Evolutionary conservation across 176 grass and related monocot species (phyloP).

Genomic region (Cenchrus fungigraminus): DNA sequence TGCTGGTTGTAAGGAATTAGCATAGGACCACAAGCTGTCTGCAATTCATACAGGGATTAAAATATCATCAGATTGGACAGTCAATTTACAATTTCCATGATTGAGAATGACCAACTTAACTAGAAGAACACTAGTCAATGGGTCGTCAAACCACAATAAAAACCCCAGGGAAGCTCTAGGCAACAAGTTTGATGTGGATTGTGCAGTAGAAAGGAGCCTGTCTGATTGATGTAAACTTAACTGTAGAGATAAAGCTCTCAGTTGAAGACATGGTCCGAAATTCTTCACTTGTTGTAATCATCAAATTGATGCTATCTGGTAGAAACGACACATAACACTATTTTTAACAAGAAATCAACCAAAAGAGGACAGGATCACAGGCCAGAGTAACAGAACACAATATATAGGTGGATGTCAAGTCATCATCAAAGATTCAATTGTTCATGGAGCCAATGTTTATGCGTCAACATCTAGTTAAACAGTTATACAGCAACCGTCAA

Average conservation of each 20-base stretch:
- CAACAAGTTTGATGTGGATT: neutral
- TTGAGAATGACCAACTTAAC: too few species aligned
- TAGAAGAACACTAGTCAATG: neutral
- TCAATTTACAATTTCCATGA: neutral
- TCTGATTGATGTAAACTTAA: slow-evolving; percentile 19
- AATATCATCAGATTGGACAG: slow-evolving; percentile 9
- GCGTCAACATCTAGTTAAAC: slow-evolving; percentile 22
- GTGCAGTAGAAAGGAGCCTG: neutral
- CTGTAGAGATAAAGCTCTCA: neutral
- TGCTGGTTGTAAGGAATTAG: slow-evolving; percentile 19
- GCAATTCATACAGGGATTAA: neutral
- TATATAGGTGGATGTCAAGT: slow-evolving; percentile 21
- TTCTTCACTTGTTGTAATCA: slow-evolving; percentile 8
- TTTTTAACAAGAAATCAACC: neutral
- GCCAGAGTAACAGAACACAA: slow-evolving; percentile 4
- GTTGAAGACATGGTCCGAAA: neutral
- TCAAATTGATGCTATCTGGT: neutral
- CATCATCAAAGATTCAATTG: slow-evolving; percentile 28
- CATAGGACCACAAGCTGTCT: slow-evolving; percentile 10
- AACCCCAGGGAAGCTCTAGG: neutral
- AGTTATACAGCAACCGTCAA: neutral
- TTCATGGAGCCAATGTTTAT: neutral
- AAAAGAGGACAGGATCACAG: neutral
- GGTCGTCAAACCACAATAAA: neutral
- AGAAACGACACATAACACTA: neutral